Conservation (phyloP, 345 rosid genomes). For the Euphorbia pulcherrima region DNA sequence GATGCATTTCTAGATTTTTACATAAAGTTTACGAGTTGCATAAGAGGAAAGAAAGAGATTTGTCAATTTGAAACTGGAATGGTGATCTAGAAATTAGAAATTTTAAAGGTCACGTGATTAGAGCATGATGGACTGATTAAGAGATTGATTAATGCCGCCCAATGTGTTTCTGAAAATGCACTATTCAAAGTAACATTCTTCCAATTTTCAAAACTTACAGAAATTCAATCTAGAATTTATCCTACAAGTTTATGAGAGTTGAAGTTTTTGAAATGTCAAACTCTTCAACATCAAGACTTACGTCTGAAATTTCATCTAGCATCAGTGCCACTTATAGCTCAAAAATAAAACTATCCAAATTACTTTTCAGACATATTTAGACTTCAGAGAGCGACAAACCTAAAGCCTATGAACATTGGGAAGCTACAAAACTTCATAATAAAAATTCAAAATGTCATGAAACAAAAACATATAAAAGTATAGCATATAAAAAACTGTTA, state of each 20-base stretch:
- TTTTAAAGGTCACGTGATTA: not conserved
- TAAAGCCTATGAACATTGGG: slow-evolving; percentile 2
- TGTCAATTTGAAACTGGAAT: not conserved
- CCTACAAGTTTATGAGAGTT: not conserved
- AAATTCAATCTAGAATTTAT: too few species aligned
- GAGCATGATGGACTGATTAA: not conserved
- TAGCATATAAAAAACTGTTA: not conserved
- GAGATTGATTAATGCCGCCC: not conserved
- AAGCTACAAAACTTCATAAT: not conserved
- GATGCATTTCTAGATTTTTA: not conserved
- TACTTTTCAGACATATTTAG: not conserved
- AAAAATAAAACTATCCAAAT: not conserved
- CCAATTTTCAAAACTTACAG: not conserved
- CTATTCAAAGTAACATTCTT: not conserved
- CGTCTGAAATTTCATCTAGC: not conserved
- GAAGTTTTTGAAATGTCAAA: not conserved
- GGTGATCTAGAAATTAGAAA: not conserved
- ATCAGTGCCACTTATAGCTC: not conserved
- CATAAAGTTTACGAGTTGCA: too few species aligned
- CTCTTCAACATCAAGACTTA: not conserved
- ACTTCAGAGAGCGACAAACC: not conserved
- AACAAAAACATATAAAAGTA: not conserved
- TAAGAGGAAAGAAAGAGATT: too few species aligned
- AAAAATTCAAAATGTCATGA: not conserved
- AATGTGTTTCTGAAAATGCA: not conserved